phyloP scores from a whole-genome alignment of 768 basidiomycete species.

The Dentipellis sp. region DNA sequence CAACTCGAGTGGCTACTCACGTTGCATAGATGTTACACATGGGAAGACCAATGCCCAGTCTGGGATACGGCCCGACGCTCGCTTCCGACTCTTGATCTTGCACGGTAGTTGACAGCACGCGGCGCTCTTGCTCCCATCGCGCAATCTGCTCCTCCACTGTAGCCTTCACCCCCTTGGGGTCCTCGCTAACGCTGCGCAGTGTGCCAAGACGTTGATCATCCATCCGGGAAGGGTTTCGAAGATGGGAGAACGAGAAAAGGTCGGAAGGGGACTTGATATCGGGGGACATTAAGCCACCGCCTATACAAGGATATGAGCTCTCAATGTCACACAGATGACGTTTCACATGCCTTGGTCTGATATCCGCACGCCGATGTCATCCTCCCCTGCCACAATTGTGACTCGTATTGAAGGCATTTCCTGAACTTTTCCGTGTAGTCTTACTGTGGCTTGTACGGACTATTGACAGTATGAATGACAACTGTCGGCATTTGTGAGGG shows the following conservation, averaged over 20 bases:
- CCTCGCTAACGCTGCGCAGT: slow-evolving; percentile 51
- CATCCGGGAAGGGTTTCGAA: slow-evolving; percentile 65
- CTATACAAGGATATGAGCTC: slow-evolving; percentile 25
- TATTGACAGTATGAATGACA: slow-evolving; percentile 17
- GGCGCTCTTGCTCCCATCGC: slow-evolving; percentile 29
- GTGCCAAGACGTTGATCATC: slow-evolving; percentile 59
- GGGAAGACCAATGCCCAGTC: slow-evolving; percentile 76
- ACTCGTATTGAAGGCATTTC: slow-evolving; percentile 54
- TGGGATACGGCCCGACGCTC: slow-evolving; percentile 43
- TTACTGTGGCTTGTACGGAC: slow-evolving; percentile 65
- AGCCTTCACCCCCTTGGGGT: slow-evolving; percentile 56
- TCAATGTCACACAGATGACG: too few relatives aligned
- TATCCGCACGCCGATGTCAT: slow-evolving; percentile 74
- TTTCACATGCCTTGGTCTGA: slow-evolving; percentile 70
- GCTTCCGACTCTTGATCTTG: slow-evolving; percentile 34
- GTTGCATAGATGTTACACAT: slow-evolving; percentile 88
- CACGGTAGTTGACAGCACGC: slow-evolving; percentile 15
- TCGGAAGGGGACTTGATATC: slow-evolving; percentile 59
- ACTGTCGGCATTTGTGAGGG: background rate
- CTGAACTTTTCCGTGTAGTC: slow-evolving; percentile 35
- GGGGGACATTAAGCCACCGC: slow-evolving; percentile 56
- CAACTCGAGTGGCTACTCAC: slow-evolving; percentile 27
- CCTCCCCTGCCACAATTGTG: slow-evolving; percentile 66
- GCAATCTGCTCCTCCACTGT: slow-evolving; percentile 76
- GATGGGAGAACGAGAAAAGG: slow-evolving; percentile 84